phyloP scores from a whole-genome alignment of 2,329 filamentous ascomycete species.

The Akanthomyces uredinophilus region DNA sequence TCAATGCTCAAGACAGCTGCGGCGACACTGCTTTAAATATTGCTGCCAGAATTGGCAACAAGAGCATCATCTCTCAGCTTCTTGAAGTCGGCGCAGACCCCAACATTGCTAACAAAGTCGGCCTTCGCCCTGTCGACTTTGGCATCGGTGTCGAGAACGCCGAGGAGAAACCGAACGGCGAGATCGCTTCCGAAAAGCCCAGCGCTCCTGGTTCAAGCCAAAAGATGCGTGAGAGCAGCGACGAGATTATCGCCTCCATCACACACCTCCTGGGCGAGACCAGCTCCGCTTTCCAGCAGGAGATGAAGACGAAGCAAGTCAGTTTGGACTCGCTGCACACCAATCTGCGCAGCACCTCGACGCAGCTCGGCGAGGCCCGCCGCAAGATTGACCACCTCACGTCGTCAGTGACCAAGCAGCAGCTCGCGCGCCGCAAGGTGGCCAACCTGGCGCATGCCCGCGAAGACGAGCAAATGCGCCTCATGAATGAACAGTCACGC shows the following conservation, averaged over 20 bases:
- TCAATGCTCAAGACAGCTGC: slow-evolving; percentile 89
- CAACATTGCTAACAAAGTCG: slow-evolving; percentile 85
- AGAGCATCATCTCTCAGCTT: slow-evolving; percentile 93
- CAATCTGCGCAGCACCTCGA: slow-evolving; percentile 74
- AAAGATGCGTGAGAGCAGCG: slow-evolving; percentile 65
- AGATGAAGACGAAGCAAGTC: slow-evolving; percentile 78
- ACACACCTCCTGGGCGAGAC: slow-evolving; percentile 76
- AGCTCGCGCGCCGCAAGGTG: slow-evolving; percentile 66
- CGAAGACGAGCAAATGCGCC: slow-evolving; percentile 59
- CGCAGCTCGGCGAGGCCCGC: slow-evolving; percentile 71
- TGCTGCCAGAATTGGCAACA: slow-evolving; percentile 85
- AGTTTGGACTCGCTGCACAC: slow-evolving; percentile 77
- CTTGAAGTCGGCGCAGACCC: slow-evolving; percentile 92
- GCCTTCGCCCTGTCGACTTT: slow-evolving; percentile 87
- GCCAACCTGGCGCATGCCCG: slow-evolving; percentile 71
- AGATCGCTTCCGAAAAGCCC: slow-evolving; percentile 37
- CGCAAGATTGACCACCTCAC: slow-evolving; percentile 68
- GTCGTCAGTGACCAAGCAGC: slow-evolving; percentile 57
- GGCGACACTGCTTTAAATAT: slow-evolving; percentile 95
- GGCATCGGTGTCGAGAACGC: slow-evolving; percentile 69
- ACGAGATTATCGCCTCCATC: slow-evolving; percentile 76
- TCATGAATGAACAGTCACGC: slow-evolving; percentile 37
- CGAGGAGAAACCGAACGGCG: slow-evolving; percentile 39
- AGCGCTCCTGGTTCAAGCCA: slow-evolving; percentile 42
- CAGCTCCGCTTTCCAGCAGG: slow-evolving; percentile 70